Percentiles rank a stretch among this genome's conserved stretches.
Conservation (phyloP, 2,329 filamentous ascomycete species). For the Talaromyces funiculosus region DNA sequence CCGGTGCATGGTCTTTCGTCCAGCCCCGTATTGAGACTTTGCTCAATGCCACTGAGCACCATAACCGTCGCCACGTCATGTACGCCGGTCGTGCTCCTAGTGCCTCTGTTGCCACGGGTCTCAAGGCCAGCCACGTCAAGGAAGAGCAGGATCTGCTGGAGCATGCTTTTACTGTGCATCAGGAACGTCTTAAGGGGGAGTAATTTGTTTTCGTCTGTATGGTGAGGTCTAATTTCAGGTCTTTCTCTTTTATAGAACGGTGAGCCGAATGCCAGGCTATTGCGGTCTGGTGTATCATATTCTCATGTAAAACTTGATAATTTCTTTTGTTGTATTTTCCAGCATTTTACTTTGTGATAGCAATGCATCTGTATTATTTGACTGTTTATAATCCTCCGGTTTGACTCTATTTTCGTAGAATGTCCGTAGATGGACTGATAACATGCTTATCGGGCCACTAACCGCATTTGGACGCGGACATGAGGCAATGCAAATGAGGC, state of each 20-base stretch:
- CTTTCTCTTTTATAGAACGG: neutral
- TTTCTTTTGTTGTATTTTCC: constrained; percentile 10
- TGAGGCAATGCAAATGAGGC: neutral
- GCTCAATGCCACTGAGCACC: constrained; percentile 82
- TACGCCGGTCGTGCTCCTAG: constrained; percentile 93
- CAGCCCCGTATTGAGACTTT: constrained; percentile 96
- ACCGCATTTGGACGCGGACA: neutral
- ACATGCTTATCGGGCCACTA: neutral
- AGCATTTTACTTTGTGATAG: constrained; percentile 8
- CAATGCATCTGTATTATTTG: constrained; percentile 6
- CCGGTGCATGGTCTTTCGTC: constrained; percentile 93
- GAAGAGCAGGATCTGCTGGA: constrained; percentile 82
- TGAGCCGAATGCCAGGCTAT: neutral
- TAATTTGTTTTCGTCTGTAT: constrained; percentile 29
- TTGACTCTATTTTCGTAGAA: neutral
- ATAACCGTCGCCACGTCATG: constrained; percentile 93
- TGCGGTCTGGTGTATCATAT: constrained; percentile 5
- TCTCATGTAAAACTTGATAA: constrained; percentile 11
- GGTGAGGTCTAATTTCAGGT: neutral
- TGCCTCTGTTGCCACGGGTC: constrained; percentile 86
- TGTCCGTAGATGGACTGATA: neutral
- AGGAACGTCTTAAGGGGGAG: constrained; percentile 63
- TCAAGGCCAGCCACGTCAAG: constrained; percentile 82
- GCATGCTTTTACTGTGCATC: constrained; percentile 57
- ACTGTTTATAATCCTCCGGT: neutral